A percentile compares a stretch with the other conserved stretches of the same genome.
These are phyloP conservation scores for Trichoderma harzianum DNA, from an alignment of 2,329 filamentous ascomycete species.

Conservation along the genomic window DNA sequence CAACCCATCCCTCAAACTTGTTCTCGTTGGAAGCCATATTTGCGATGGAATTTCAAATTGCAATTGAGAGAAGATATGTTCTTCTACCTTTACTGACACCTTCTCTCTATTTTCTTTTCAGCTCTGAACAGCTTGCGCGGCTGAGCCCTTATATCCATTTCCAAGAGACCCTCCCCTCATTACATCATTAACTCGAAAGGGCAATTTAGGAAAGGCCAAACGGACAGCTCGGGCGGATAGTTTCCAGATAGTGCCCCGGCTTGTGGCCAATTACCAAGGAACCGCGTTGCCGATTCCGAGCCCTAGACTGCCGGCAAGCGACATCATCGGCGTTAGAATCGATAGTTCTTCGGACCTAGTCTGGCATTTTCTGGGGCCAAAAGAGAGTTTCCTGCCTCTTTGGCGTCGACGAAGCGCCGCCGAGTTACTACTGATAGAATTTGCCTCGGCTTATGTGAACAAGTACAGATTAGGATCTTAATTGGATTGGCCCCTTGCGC, in stretches of 20 bases:
- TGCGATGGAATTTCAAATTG: not conserved
- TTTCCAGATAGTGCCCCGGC: not conserved
- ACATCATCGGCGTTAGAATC: not conserved
- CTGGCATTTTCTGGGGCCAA: not conserved
- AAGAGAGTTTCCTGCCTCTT: not conserved
- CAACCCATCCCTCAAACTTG: conserved; percentile 13
- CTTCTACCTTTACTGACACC: not conserved
- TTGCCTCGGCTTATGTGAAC: not conserved
- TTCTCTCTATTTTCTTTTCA: not conserved
- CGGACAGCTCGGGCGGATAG: not conserved
- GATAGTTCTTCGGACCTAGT: conserved; percentile 1
- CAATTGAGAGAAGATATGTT: not conserved
- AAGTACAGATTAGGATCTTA: not conserved
- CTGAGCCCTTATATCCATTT: not conserved
- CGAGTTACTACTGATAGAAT: not conserved
- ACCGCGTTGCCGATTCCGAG: not conserved
- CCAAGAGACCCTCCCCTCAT: not conserved
- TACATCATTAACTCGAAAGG: not conserved
- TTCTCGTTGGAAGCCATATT: not conserved
- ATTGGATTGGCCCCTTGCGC: not conserved
- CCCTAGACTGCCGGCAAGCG: not conserved
- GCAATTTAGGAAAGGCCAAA: not conserved
- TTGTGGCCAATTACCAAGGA: not conserved
- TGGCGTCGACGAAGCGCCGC: not conserved
- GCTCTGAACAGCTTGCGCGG: not conserved